phyloP scores from a whole-genome alignment of 257 asterid species.

The Solanum appendiculatum region DNA sequence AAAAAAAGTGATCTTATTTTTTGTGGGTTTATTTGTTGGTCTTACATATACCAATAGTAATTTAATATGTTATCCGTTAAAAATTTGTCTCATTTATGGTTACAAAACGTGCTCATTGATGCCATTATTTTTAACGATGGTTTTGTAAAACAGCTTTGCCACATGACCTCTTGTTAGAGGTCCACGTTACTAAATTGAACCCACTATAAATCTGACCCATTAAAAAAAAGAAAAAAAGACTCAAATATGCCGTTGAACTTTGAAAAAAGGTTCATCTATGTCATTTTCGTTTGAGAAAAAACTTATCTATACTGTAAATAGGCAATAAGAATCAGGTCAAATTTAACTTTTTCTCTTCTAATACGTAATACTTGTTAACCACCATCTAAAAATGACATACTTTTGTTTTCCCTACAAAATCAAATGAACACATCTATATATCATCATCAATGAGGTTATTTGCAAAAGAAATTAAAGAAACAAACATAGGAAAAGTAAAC shows the following conservation, averaged over 20 bases:
- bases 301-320: too few species aligned
- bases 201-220: too few species aligned
- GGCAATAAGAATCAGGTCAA: too few species aligned
- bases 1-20: not conserved
- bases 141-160: too few species aligned
- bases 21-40: not conserved
- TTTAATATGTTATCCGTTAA: too few species aligned
- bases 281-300: too few species aligned
- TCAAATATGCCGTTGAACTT: not conserved
- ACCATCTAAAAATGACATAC: not conserved
- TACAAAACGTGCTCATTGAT: rapidly evolving
- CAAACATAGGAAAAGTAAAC: not conserved
- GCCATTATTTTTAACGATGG: too few species aligned
- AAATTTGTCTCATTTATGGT: too few species aligned
- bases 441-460: not conserved
- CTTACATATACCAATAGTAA: not conserved
- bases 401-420: not conserved
- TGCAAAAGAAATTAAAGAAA: not conserved
- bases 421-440: not conserved
- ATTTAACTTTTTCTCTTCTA: not conserved
- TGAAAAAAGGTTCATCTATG: rapidly evolving
- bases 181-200: too few species aligned
- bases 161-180: too few species aligned
- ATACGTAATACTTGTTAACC: not conserved
- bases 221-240: too few species aligned